Base-by-base conservation (phyloP, 352 stramenopile genomes). In the Elongisporangium anandrum region DNA sequence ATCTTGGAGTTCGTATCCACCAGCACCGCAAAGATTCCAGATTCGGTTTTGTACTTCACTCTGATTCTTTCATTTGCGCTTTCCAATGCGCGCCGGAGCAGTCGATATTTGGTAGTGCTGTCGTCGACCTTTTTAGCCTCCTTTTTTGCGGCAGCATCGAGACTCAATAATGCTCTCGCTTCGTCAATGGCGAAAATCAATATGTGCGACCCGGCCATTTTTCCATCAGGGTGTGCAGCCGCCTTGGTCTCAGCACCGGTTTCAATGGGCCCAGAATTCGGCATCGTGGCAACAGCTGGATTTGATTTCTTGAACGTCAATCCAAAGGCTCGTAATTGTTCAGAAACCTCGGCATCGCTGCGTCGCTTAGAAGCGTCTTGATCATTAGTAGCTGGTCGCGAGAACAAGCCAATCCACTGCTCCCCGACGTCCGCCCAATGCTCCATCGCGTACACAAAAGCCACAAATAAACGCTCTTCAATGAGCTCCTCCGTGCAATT, bases 341-440 rank as follows among this genome's bases (percentile, higher is more conserved):
- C n/a, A n/a, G n/a, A n/a, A n/a, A n/a, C 12, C 19, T 39, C 52
- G 19, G 21, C 19, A 49, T 38, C 26, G 12, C 21, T 13, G 5
- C 45, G 10, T 26, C 45, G 19, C 45, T n/a, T 52, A 20, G 50
- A 16, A 6, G 34, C 2, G 29, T 41, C 24, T 12, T n/a, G 45
- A 3, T 17, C 13, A 50, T 56, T 29, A 12, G 20, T 21, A 4
- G 4, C 15, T 12, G 5, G 3, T 10, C 17, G 24, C 24, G 56
- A 56, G 49, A 61, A 61, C 20, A 61, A 16, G 2, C 49, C n/a
- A 10, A 61, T 12, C 56, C 56, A 56, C 16, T 61, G n/a, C 13
- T 24, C 20, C 1, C 57, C 57, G 15, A 55, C 23, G 8, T 16
- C 23, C 19, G 56, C 47, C 54, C 55, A 56, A 21, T 61, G 20